Base-by-base conservation (phyloP, 305 asterid genomes). In the Fraxinus latifolia region DNA sequence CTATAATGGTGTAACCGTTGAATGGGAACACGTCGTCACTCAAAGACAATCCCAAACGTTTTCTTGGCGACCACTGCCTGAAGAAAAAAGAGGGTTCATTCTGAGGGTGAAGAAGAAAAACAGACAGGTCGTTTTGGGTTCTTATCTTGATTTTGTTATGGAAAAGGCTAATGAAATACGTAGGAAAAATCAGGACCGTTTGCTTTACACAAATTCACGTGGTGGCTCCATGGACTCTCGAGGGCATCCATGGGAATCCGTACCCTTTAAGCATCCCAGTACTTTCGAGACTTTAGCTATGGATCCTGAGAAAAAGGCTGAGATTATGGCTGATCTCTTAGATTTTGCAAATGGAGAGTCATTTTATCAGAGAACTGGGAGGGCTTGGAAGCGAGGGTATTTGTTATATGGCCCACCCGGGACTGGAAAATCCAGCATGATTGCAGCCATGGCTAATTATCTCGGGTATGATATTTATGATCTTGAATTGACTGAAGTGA, bases 341-440 rank as follows among this genome's bases (percentile, higher is more conserved):
- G 99, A 92, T 84, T 95, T 95, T 42, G 95, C 97, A 0, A 87
- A 82, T 44, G 99, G 99, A 0, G 98, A 92, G 42, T 23, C 91
- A 0, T 95, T 95, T 83, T 95, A 95, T 77, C 97, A 91, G 90
- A 91, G 89, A 70, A 95, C 98, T 0, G 98, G 98, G 0, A 74
- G 98, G 79, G 98, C 98, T 1, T 95, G 98, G 98, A 95, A 95
- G 74, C 86, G 98, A 21, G 98, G 98, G 0, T 95, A 95, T 23
- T 58, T 95, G 34, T 83, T 95, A 31, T 93, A 90, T 12, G 98
- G 98, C 0, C 98, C 98, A 0, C 98, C 98, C 0, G 98, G 98
- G 9, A 95, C 99, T 0, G 99, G 99, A 0, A 95, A 93, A 68
- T 93, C 98, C 6, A 95, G 98, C 85, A 95, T 95, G 98, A 95